Evolutionary conservation across 2,329 filamentous ascomycete species (phyloP), one percentile per base, ranked within the genome.

Genomic region (Hymenoscyphus fraxineus): DNA sequence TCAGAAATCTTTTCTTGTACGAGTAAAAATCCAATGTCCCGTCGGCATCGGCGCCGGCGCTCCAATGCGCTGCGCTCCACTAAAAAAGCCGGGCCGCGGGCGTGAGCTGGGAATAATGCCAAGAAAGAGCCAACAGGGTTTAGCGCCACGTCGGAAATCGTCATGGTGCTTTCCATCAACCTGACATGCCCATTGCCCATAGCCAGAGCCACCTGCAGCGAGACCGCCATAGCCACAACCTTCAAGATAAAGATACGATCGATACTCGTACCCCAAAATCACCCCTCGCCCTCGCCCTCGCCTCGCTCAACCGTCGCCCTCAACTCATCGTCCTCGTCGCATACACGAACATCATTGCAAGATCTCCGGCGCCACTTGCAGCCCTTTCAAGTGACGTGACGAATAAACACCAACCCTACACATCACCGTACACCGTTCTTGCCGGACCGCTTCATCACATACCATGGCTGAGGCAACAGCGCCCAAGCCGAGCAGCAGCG

Each of bases 401-500:
- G n/a, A 41, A n/a, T 13, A 7, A 54, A 35, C 44, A 15, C 1
- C 6, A 59, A 15, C 16, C 16, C 44, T 10, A 31, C 16, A 51
- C 41, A 31, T 31, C 39, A 27, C n/a, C 38, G 19, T n/a, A 16
- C 56, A 44, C 47, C 47, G 58, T 39, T 41, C 62, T 61, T 59
- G 61, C 59, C 63, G 63, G 59, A 65, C 58, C 47, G 27, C 61
- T 15, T 35, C 44, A 22, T 31, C 27, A 62, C 59, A 51, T 60
- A 69, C 71, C 63, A 94, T 93, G 91, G 87, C 89, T 76, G 90
- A 93, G 77, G 82, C 87, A 76, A 86, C 85, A 72, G 83, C 88
- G 73, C 90, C 92, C 67, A 99, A 98, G 83, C 95, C 95, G 68
- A 98, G 93, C 84, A 98, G 93, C 88, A 99, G 95, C 82, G 95